Evolutionary conservation across 129 eudicot species (phyloP).

Genomic region (Escallonia herrerae): DNA sequence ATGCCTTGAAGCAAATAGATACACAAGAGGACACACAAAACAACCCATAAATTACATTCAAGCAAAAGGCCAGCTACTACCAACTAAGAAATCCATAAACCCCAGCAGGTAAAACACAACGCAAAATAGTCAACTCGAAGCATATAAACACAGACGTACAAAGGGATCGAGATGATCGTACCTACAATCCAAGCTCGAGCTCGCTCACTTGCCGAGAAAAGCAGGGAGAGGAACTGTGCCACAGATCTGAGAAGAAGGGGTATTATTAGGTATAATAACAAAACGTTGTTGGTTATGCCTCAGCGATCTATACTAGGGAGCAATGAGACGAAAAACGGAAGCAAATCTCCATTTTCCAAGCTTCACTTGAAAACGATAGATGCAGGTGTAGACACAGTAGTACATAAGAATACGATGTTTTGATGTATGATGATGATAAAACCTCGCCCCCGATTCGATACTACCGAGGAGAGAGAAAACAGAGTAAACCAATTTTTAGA

Average conservation of each 20-base stretch:
- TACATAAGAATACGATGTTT: not conserved
- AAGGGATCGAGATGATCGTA: not conserved
- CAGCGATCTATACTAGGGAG: not conserved
- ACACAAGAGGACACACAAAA: no score
- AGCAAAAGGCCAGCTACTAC: no score
- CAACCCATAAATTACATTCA: no score
- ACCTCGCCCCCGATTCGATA: not conserved
- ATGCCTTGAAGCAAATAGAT: no score
- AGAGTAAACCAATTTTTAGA: no score
- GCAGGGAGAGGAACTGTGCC: not conserved
- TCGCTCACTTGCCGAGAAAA: no score
- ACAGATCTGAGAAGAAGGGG: not conserved
- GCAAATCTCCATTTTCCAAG: conserved; percentile 16
- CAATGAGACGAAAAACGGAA: conserved; percentile 8
- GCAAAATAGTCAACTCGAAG: no score
- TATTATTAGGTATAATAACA: no score
- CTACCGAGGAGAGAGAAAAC: conserved; percentile 3
- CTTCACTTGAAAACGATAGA: conserved; percentile 2
- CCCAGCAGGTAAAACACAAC: no score
- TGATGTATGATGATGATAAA: not conserved
- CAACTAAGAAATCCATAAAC: no score
- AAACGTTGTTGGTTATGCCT: not conserved
- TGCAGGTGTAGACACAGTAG: not conserved
- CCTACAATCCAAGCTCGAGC: not conserved
- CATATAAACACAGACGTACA: not conserved